A percentile compares a stretch with the other conserved stretches of the same genome.
Evolutionary conservation across 148 eudicot species (phyloP).

Genomic region (Nyssa sinensis): DNA sequence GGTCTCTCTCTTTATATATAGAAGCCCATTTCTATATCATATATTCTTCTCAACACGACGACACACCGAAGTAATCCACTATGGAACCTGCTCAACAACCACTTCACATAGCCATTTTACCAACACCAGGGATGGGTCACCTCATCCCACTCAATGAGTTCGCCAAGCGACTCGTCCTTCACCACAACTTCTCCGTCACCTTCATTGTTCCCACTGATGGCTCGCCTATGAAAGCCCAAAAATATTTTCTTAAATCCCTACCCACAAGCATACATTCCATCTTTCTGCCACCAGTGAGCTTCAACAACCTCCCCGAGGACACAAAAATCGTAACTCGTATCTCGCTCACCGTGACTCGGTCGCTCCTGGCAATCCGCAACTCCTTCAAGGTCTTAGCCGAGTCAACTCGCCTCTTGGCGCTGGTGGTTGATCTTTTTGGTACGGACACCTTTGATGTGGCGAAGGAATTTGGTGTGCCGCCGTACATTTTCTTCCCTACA

Average conservation of each 20-base stretch:
- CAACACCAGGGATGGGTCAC: conserved; percentile 48
- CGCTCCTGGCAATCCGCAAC: conserved; percentile 15
- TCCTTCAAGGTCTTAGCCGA: conserved; percentile 3
- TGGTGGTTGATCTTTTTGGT: conserved; percentile 41
- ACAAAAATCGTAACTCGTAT: conserved; percentile 12
- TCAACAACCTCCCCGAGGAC: conserved; percentile 16
- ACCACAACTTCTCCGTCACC: conserved; percentile 33
- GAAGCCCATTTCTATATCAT: too few relatives aligned
- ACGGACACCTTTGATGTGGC: conserved; percentile 30
- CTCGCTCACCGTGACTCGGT: conserved; percentile 10
- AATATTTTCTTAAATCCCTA: conserved; percentile 19
- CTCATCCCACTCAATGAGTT: conserved; percentile 44
- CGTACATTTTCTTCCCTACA: conserved; percentile 30
- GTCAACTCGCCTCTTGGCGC: conserved; percentile 24
- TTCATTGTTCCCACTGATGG: conserved; percentile 42
- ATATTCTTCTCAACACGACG: too few relatives aligned
- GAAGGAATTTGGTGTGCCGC: conserved; percentile 20
- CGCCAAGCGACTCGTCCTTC: conserved; percentile 27
- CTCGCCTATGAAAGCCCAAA: conserved; percentile 18
- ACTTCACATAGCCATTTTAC: conserved; percentile 44
- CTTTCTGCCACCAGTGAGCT: conserved; percentile 17
- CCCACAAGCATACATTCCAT: conserved; percentile 16
- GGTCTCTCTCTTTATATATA: too few relatives aligned
- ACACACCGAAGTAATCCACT: too few relatives aligned
- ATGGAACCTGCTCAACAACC: conserved; percentile 1